Evolutionary conservation across 371 early-diverging fungal genomes (phyloP), one percentile per base, ranked within the genome.

Genomic region (Apophysomyces elegans): DNA sequence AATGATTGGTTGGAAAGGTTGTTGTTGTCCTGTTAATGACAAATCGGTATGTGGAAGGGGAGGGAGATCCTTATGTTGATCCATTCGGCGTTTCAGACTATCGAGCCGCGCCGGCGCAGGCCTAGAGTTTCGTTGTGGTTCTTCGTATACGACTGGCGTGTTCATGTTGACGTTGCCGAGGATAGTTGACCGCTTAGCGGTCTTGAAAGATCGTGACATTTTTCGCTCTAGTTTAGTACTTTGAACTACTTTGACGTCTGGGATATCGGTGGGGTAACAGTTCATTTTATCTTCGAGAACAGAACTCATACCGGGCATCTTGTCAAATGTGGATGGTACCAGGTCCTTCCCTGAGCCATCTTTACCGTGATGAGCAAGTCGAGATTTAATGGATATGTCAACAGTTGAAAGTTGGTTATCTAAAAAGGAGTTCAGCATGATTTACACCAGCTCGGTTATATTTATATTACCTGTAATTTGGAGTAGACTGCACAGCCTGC

Each of bases 401-500:
- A 81, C 77, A n/a, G 69, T 63, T 21, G 81, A 78, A 1, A 81
- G 67, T 35, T 81, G 81, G n/a, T 54, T 64, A 56, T 81, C 81
- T 74, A 59, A 50, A 16, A 56, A 68, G 37, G 26, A 43, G 38
- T 44, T 37, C 16, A 61, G 14, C 16, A 12, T 46, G 36, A 38
- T 50, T 57, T 1, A 12, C 54, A 58, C 12, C n/a, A 32, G 9
- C 43, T 11, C 5, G 5, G 35, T 37, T 16, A 46, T 35, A 16
- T 44, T 21, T 59, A 26, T 35, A 35, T 67, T 77, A 88, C 90
- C 86, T 80, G 86, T 86, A 45, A 88, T 78, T 61, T 87, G 86
- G 7, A 96, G 76, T 65, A 93, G 75, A 45, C 85, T 86, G 68
- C 92, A 94, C 35, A 96, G 84, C 7, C 96, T 83, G 65, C 90